Evolutionary conservation across 2,329 filamentous ascomycete genomes (phyloP), one percentile per base, ranked within the genome.

Genomic region (Ceratocystis destructans): DNA sequence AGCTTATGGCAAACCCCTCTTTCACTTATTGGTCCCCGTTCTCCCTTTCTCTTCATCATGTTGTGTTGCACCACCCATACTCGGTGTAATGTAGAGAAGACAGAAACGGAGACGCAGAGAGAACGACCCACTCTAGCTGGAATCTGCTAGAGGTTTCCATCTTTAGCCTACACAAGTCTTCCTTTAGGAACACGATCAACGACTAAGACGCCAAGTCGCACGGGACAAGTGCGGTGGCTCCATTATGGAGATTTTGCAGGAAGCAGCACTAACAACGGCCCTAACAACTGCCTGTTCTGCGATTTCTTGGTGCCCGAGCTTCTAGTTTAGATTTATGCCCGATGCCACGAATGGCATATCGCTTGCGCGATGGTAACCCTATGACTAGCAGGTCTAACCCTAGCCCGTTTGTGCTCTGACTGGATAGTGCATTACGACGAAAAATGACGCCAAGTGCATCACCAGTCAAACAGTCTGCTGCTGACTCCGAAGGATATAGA

Each of bases 71-170:
- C n/a, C 17, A 50, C 10, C 17, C 46, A 50, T 12, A 50, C 46
- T 5, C 5, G 1, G 10, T 6, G 7, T 7, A 50, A 20, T 59
- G 15, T 17, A 31, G 53, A 17, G 53, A 59, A 59, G 28, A 59
- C 6, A 59, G 33, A 57, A 59, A 5, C 48, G 48, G 20, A 53
- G 48, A 20, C 7, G 20, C 3, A 55, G 17, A 20, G 12, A 10
- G 2, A 59, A 7, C 37, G 53, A 33, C 28, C 53, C 53, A 31
- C 28, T 59, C 53, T 12, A 59, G 53, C 53, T 59, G 53, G 53
- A 59, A 59, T 59, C 53, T 59, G 28, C 53, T 59, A 59, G 53
- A 59, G 53, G 53, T 31, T 59, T 59, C 53, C 53, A 59, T 59
- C 53, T 59, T 59, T 59, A 59, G 53, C 28, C 53, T 33, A 15